Base-by-base conservation (phyloP, 345 rosid genomes). In the Cardamine resedifolia region DNA sequence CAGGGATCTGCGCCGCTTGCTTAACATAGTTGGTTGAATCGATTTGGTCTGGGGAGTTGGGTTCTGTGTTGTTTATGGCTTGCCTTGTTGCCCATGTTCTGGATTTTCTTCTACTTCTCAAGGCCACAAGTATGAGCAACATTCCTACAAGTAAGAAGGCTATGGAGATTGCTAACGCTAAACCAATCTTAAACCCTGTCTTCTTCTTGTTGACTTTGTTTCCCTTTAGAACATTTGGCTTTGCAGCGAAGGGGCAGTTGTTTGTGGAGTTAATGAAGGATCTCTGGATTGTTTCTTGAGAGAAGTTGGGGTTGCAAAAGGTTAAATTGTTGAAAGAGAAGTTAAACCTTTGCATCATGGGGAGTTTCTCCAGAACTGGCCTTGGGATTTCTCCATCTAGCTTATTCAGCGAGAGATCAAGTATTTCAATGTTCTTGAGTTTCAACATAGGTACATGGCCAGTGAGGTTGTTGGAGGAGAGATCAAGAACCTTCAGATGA, bases 271-370 rank as follows among this genome's bases (percentile, higher is more conserved):
- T 96, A 64, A 72, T 68, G 79, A 93, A 87, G 48, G 85, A 86
- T 28, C 71, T 72, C 75, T 82, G 83, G 51, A 90, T 63, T 67
- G 75, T 79, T 52, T 70, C 84, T 11, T 58, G 82, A 3, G 89
- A 76, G 70, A 89, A 65, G 62, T 78, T 76, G 10, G 83, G 78
- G 27, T 83, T 84, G 76, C 98, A 93, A 16, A 87, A 81, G 68
- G 90, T 88, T 47, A 93, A 76, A 82, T 88, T 93, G 82, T 93
- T 93, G 88, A 78, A 81, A 43, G 98, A 90, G 82, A 93, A 87
- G 83, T 90, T 90, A 83, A 80, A 93, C 43, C 79, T 87, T 66
- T 82, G 80, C 86, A 88, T 85, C 79, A 5, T 26, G 2, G 55
- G 75, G 53, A 93, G 84, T 45, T 83, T 85, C 34, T 79, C 80